Evolutionary conservation across 2,329 filamentous ascomycete species (phyloP).

Genomic region (Fusarium vanettenii): DNA sequence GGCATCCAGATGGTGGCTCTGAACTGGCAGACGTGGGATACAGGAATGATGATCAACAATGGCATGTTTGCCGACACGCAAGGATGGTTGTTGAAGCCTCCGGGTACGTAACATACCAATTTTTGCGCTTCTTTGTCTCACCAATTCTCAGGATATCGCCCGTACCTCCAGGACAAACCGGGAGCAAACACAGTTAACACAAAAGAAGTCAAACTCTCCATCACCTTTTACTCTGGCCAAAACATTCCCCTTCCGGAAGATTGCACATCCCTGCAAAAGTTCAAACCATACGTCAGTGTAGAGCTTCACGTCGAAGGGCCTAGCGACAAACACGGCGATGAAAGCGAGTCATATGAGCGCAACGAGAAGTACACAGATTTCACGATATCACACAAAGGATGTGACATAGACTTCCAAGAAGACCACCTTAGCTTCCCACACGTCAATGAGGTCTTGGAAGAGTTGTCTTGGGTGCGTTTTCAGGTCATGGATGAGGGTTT

Average conservation of each 20-base stretch:
- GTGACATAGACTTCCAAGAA: conserved; percentile 71
- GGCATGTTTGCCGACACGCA: conserved; percentile 87
- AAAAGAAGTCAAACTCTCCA: conserved; percentile 73
- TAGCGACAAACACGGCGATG: conserved; percentile 54
- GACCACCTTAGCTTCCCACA: conserved; percentile 69
- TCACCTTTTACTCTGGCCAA: conserved; percentile 83
- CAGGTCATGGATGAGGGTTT: conserved; percentile 90
- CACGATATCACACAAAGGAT: conserved; percentile 68
- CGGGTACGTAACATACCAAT: conserved; percentile 57
- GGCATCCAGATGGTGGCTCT: conserved; percentile 92
- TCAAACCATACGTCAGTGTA: conserved; percentile 85
- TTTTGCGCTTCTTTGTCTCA: not conserved
- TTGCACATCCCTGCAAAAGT: conserved; percentile 64
- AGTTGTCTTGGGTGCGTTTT: conserved; percentile 81
- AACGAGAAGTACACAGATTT: conserved; percentile 66
- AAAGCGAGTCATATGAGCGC: conserved; percentile 54
- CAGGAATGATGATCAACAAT: conserved; percentile 95
- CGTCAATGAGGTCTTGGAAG: conserved; percentile 69
- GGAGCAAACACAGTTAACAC: conserved; percentile 54
- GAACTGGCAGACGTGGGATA: conserved; percentile 93
- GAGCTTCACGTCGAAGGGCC: conserved; percentile 83
- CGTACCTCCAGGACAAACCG: conserved; percentile 32
- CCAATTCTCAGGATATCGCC: conserved; percentile 46
- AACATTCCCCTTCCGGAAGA: conserved; percentile 73
- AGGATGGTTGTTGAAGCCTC: conserved; percentile 88